A percentile compares a stretch with the other conserved stretches of the same genome.
Conservation (phyloP, 164 flowering plant genomes). For the Tetracentron sinense region DNA sequence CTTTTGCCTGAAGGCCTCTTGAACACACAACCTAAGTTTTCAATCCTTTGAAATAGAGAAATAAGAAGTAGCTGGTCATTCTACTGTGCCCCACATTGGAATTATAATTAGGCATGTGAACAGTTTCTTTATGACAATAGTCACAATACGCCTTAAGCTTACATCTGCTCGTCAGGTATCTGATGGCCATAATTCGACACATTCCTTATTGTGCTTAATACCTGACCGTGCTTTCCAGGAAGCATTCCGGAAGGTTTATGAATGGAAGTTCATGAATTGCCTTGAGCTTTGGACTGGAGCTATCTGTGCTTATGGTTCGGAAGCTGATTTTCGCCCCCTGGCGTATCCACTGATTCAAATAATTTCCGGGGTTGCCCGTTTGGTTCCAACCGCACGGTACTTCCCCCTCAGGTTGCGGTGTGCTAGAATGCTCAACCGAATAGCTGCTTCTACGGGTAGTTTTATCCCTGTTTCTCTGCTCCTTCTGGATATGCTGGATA, state of each 20-base stretch:
- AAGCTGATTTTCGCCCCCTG: slow-evolving; percentile 69
- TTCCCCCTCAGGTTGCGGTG: slow-evolving; percentile 88
- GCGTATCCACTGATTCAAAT: slow-evolving; percentile 92
- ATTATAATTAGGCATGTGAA: background rate
- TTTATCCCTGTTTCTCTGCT: slow-evolving; percentile 79
- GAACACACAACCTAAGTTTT: too few species aligned
- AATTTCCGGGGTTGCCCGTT: slow-evolving; percentile 76
- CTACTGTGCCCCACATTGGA: too few species aligned
- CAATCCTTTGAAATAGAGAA: too few species aligned
- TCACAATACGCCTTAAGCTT: background rate
- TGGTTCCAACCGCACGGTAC: slow-evolving; percentile 87
- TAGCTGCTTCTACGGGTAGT: slow-evolving; percentile 69
- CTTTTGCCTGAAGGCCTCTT: too few species aligned
- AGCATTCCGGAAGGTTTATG: slow-evolving; percentile 76
- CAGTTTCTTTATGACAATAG: background rate
- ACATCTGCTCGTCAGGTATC: background rate
- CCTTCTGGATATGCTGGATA: slow-evolving; percentile 88
- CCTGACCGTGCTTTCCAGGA: slow-evolving; percentile 42
- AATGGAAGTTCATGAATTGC: slow-evolving; percentile 93
- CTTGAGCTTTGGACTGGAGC: slow-evolving; percentile 97
- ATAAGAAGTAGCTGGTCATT: too few species aligned
- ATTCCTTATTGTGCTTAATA: background rate
- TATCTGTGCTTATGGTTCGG: slow-evolving; percentile 66
- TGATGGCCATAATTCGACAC: too few species aligned
- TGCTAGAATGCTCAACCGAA: slow-evolving; percentile 84